Percentiles rank a stretch among this genome's conserved stretches.
Conservation (phyloP, 2,329 filamentous ascomycete genomes). For the Diaporthe sp. region DNA sequence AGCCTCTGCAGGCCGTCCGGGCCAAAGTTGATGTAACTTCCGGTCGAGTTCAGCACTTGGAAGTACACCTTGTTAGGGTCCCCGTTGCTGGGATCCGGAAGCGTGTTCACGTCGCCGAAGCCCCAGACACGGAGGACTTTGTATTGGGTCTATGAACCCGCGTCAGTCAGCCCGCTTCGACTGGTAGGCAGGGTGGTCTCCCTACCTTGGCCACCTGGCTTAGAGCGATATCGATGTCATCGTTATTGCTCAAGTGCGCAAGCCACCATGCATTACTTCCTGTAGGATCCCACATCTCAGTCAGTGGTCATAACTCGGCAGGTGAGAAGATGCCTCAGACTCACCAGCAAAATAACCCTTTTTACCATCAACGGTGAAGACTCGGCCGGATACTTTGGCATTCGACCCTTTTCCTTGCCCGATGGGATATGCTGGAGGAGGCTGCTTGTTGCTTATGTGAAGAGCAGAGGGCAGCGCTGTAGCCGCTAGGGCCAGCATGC, state of each 20-base stretch:
- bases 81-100: conserved; percentile 46
- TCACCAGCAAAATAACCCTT: conserved; percentile 38
- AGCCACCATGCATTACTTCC: conserved; percentile 42
- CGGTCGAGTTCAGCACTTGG: conserved; percentile 65
- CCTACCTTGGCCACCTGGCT: conserved; percentile 39
- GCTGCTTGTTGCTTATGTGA: conserved; percentile 35
- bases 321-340: too few species aligned
- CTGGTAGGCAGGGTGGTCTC: background rate
- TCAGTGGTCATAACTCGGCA: background rate
- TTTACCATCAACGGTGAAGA: conserved; percentile 34
- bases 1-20: conserved; percentile 73
- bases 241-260: conserved; percentile 59
- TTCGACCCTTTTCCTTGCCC: conserved; percentile 24
- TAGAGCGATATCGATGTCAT: conserved; percentile 65
- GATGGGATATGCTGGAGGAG: conserved; percentile 34
- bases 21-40: conserved; percentile 74
- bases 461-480: conserved; percentile 12
- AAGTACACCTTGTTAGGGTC: conserved; percentile 60
- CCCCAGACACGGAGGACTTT: conserved; percentile 74
- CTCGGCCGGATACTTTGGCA: conserved; percentile 37
- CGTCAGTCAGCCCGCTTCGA: conserved; percentile 47
- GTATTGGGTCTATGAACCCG: conserved; percentile 59
- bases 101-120: conserved; percentile 70
- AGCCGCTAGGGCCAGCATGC: background rate
- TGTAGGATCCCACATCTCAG: background rate